Conservation (phyloP, 495 filamentous ascomycete genomes). For the Pyronema domesticum region DNA sequence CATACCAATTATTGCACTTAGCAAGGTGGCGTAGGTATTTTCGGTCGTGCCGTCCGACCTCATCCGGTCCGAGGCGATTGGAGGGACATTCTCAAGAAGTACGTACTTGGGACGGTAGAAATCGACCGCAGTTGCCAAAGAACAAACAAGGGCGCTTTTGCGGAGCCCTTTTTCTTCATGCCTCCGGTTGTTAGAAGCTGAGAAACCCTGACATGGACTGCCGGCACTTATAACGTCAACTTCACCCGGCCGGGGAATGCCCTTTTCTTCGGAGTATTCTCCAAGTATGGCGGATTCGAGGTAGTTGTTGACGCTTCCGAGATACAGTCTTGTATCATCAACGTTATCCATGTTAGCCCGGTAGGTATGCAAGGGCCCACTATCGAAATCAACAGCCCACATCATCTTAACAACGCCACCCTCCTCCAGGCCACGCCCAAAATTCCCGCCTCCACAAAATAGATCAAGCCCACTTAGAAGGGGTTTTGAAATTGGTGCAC, state of each 20-base stretch:
- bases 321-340: conserved; percentile 31
- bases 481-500: conserved; percentile 22
- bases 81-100: conserved; percentile 52
- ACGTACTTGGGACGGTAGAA: conserved; percentile 55
- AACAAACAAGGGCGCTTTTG: conserved; percentile 54
- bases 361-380: conserved; percentile 47
- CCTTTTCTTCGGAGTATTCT: conserved; percentile 21
- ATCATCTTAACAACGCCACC: conserved; percentile 43
- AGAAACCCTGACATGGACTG: conserved; percentile 59
- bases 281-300: conserved; percentile 38
- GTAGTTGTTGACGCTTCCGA: conserved; percentile 54
- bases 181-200: conserved; percentile 36
- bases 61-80: conserved; percentile 33
- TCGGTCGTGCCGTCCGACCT: conserved; percentile 23
- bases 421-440: conserved; percentile 58
- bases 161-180: conserved; percentile 31
- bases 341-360: conserved; percentile 36
- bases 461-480: conserved; percentile 41
- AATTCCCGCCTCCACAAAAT: conserved; percentile 57
- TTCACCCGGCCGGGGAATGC: conserved; percentile 28
- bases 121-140: conserved; percentile 52
- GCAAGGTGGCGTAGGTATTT: conserved; percentile 48
- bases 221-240: conserved; percentile 55
- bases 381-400: conserved; percentile 47
- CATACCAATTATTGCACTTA: conserved; percentile 50